phyloP scores from a whole-genome alignment of 352 stramenopile species.

The Hyaloperonospora arabidopsidis region DNA sequence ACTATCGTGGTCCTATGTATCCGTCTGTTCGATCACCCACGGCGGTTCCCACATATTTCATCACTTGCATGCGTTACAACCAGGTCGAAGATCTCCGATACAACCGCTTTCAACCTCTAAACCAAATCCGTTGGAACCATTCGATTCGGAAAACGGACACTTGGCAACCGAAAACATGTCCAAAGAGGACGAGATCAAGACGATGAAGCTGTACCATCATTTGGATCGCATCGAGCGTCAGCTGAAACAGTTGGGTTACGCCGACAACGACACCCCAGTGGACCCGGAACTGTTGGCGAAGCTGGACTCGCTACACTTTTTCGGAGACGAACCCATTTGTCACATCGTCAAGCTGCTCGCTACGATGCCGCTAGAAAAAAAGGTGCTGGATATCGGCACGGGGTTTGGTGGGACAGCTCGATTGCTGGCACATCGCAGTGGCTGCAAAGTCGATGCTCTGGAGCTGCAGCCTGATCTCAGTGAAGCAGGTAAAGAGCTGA shows the following conservation, averaged over 20 bases:
- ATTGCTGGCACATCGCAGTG: constrained; percentile 64
- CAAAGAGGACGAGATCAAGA: constrained; percentile 73
- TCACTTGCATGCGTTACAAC: too few species aligned
- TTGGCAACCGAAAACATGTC: too few species aligned
- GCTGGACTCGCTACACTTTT: constrained; percentile 62
- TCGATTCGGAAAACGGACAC: too few species aligned
- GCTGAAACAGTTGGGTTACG: constrained; percentile 28
- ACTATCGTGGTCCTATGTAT: too few species aligned
- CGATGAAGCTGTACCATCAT: constrained; percentile 82
- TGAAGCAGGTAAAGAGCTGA: constrained; percentile 48
- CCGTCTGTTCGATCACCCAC: too few species aligned
- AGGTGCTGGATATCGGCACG: constrained; percentile 84
- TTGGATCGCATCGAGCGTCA: constrained; percentile 74
- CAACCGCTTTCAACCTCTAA: too few species aligned
- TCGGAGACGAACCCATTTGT: constrained; percentile 52
- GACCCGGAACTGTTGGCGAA: constrained; percentile 45
- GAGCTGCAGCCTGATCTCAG: constrained; percentile 76
- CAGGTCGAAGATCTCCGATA: too few species aligned
- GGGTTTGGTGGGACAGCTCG: constrained; percentile 84
- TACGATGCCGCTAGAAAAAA: constrained; percentile 10
- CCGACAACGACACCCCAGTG: constrained; percentile 18
- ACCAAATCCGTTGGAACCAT: too few species aligned
- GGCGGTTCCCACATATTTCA: too few species aligned
- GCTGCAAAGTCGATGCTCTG: constrained; percentile 59
- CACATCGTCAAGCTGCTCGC: constrained; percentile 37